A percentile compares a stretch with the other conserved stretches of the same genome.
Conservation (phyloP, 176 grass and related monocot genomes). For the Poa annua region DNA sequence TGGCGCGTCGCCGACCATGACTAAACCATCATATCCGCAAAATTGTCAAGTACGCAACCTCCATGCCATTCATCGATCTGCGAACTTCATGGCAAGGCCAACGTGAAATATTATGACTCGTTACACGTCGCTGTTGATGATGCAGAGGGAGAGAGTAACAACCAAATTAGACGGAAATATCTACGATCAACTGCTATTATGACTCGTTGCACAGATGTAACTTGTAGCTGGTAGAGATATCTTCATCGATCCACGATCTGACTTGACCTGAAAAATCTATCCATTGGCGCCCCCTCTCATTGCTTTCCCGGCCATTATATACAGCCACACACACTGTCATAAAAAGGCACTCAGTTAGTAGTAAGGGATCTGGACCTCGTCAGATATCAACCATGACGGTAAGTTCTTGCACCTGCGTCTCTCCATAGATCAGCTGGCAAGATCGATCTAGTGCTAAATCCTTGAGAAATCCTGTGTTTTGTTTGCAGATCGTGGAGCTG, state of each 20-base stretch:
- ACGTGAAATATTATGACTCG: neutral
- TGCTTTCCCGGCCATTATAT: neutral
- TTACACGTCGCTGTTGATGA: conserved; percentile 12
- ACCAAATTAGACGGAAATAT: conserved; percentile 4
- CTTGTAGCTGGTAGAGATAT: conserved; percentile 7
- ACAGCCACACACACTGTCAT: neutral
- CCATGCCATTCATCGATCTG: conserved; percentile 13
- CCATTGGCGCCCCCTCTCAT: neutral
- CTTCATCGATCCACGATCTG: conserved; percentile 10
- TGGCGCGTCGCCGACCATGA: conserved; percentile 4
- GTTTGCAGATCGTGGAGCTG: conserved; percentile 73
- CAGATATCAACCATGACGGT: conserved; percentile 48
- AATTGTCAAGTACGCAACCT: conserved; percentile 7
- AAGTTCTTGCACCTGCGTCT: neutral
- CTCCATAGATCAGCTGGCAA: neutral
- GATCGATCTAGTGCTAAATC: neutral
- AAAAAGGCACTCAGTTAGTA: neutral
- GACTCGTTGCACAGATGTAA: neutral
- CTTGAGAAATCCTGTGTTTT: neutral
- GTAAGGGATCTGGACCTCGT: neutral
- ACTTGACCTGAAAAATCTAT: neutral
- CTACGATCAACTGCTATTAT: neutral
- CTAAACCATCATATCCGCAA: neutral
- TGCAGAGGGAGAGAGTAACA: neutral
- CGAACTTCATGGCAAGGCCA: neutral